Evolutionary conservation across 495 filamentous ascomycete species (phyloP), one percentile per base, ranked within the genome.

Genomic region (Penicillium longicatenatum): DNA sequence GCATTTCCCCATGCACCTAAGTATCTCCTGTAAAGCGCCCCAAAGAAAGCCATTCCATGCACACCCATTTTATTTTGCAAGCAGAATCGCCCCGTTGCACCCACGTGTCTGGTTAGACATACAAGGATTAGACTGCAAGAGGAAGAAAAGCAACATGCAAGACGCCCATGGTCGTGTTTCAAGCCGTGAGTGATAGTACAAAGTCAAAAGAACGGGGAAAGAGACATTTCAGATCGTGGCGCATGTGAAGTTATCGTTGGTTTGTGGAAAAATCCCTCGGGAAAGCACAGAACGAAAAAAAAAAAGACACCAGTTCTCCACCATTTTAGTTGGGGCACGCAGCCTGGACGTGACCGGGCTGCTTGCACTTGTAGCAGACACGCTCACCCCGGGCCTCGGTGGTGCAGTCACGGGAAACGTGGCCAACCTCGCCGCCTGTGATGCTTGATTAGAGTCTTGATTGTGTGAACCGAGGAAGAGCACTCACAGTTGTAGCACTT

Each of bases 301-400:
- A 48, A 59, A 56, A 50, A 52, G 51, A 60, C 54, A 46, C 54
- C 35, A 49, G 48, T 33, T 46, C 21, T 53, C 50, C 44, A 64
- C 24, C 39, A 35, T 45, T 55, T 73, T 81, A 87, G 74, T 48
- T 35, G 57, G 92, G 88, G 86, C 94, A 98, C 62, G 87, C 83
- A 56, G 91, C 83, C 84, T 97, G 94, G 68, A 98, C 86, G 79
- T 98, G 94, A 66, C 94, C 94, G 56, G 92, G 87, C 79, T 97
- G 90, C 84, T 97, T 95, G 91, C 94, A 98, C 79, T 93, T 94
- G 82, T 98, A 98, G 86, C 94, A 98, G 69, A 93, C 92, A 66
- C 95, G 91, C 83, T 98, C 94, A 69, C 85, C 85, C 58, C 84
- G 83, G 48, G 88, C 86, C 75, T 96, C 93, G 63, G 92, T 89